Evolutionary conservation across 495 filamentous ascomycete species (phyloP).

Genomic region (Ascodesmis nigricans): DNA sequence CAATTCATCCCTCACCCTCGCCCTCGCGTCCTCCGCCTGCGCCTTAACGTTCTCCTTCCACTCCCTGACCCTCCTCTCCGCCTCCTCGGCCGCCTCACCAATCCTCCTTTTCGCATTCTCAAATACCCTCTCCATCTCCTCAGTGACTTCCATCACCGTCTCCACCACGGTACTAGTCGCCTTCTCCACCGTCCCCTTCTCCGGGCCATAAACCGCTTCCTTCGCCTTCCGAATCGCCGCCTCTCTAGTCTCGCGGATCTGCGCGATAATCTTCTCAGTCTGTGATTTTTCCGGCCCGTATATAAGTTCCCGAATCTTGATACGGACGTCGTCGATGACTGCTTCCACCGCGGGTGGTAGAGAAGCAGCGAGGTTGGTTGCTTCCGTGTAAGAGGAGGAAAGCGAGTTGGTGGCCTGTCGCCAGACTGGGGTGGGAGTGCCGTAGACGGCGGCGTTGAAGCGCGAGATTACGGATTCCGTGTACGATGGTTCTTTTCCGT

Average conservation of each 20-base stretch:
- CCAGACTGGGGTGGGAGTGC: conserved; percentile 7
- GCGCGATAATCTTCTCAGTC: conserved; percentile 26
- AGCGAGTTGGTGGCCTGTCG: conserved; percentile 33
- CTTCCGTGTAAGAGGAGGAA: too few relatives aligned
- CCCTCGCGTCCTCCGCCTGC: conserved; percentile 25
- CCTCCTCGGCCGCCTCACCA: conserved; percentile 29
- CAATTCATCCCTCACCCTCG: conserved; percentile 36
- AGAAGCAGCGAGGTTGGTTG: conserved; percentile 23
- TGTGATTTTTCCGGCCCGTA: conserved; percentile 37
- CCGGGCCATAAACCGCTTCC: conserved; percentile 26
- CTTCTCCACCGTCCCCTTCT: conserved; percentile 11
- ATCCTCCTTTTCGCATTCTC: conserved; percentile 30
- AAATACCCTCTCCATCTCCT: conserved; percentile 18
- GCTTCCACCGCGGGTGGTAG: conserved; percentile 36
- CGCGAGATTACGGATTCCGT: conserved; percentile 58
- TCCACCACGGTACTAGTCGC: conserved; percentile 8
- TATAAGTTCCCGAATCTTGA: too few relatives aligned
- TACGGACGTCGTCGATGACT: conserved; percentile 34
- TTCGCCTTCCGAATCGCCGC: conserved; percentile 18
- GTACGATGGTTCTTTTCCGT: conserved; percentile 58
- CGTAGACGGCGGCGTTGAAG: conserved; percentile 39
- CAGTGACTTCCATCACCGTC: conserved; percentile 10
- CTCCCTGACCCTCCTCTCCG: conserved; percentile 27
- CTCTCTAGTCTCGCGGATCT: conserved; percentile 17
- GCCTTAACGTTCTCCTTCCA: conserved; percentile 23